These are phyloP conservation scores for Wickerhamiella kurtzmanii DNA, from an alignment of 805 yeast species.

Conservation along the genomic window DNA sequence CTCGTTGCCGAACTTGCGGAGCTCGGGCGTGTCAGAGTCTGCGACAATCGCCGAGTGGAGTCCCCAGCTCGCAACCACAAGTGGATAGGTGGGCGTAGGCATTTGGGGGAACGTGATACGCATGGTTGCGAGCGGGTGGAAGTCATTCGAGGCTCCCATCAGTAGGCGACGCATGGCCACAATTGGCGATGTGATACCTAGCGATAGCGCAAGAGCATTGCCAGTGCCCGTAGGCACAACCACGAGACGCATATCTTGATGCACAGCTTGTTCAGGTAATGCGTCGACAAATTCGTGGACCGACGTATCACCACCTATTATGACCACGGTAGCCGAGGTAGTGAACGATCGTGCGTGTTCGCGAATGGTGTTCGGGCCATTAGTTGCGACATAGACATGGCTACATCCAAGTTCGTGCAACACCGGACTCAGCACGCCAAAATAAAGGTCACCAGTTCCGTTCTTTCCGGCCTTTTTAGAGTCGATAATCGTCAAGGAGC, in stretches of 20 bases:
- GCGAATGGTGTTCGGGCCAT: conserved; percentile 20
- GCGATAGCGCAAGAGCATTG: conserved; percentile 60
- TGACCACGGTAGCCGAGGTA: conserved; percentile 34
- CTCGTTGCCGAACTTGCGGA: conserved; percentile 48
- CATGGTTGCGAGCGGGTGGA: conserved; percentile 33
- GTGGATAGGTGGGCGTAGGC: conserved; percentile 26
- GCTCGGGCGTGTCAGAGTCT: conserved; percentile 56
- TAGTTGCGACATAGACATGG: conserved; percentile 27
- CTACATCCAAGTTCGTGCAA: conserved; percentile 23
- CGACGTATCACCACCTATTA: conserved; percentile 81
- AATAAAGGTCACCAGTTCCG: conserved; percentile 20
- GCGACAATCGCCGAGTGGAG: conserved; percentile 79
- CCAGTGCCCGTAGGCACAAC: conserved; percentile 75
- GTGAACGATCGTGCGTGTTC: conserved; percentile 24
- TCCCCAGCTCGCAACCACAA: conserved; percentile 70
- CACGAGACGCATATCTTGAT: conserved; percentile 14
- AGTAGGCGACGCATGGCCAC: conserved; percentile 22
- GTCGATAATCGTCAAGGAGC: conserved; percentile 21
- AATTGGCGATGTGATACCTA: conserved; percentile 28
- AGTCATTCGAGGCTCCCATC: conserved; percentile 4
- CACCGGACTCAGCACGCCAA: conserved; percentile 24
- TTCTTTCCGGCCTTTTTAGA: conserved; percentile 1
- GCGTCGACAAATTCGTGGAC: conserved; percentile 60
- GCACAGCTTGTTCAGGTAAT: conserved; percentile 16
- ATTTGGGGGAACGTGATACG: conserved; percentile 31